Percentiles rank a stretch among this genome's conserved stretches.
These are phyloP conservation scores for Ophiostoma sp. DNA, from an alignment of 2,329 filamentous ascomycete genomes.

Conservation along the genomic window DNA sequence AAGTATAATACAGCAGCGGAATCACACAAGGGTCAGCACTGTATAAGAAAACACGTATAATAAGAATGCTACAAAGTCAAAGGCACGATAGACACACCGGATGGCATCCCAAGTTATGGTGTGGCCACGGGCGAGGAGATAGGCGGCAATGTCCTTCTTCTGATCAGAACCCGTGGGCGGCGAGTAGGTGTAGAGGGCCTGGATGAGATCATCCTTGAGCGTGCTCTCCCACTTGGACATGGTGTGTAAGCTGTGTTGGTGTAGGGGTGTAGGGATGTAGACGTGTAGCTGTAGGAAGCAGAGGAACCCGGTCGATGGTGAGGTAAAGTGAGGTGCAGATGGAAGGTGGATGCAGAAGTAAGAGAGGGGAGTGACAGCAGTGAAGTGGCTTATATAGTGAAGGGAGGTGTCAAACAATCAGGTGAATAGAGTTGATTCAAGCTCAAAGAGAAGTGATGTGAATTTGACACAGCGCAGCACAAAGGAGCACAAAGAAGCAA, in stretches of 20 bases:
- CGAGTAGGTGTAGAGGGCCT: slow-evolving; percentile 23
- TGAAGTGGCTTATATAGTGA: neutral
- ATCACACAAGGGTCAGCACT: neutral
- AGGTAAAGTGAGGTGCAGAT: neutral
- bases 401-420: neutral
- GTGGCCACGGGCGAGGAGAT: slow-evolving; percentile 26
- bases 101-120: slow-evolving; percentile 29
- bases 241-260: neutral
- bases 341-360: neutral
- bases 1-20: neutral
- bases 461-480: neutral
- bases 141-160: slow-evolving; percentile 23
- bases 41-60: neutral
- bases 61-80: neutral
- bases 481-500: neutral
- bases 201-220: slow-evolving; percentile 24
- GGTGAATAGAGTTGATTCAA: neutral
- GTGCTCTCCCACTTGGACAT: slow-evolving; percentile 24
- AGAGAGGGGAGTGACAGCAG: neutral
- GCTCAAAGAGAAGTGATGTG: neutral
- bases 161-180: slow-evolving; percentile 23
- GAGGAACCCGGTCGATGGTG: no score
- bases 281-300: neutral
- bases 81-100: slow-evolving; percentile 24
- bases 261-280: neutral